These are phyloP conservation scores for Anthracocystis setariae DNA, from an alignment of 1,284 basidiomycete species.

Conservation along the genomic window DNA sequence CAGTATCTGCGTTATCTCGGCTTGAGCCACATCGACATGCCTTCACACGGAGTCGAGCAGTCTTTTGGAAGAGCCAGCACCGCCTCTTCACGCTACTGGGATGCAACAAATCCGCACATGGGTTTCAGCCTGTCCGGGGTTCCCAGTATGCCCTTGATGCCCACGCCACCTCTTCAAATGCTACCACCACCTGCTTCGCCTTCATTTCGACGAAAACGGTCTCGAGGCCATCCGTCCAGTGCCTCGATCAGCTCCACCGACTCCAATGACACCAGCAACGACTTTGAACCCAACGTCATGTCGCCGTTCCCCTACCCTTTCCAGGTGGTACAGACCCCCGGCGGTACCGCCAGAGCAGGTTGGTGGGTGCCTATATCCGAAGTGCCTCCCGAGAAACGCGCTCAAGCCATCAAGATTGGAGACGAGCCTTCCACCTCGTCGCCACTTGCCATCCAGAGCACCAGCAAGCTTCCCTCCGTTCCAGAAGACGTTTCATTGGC, in stretches of 20 bases:
- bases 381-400: conserved; percentile 36
- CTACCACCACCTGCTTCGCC: conserved; percentile 55
- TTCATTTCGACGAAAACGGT: conserved; percentile 26
- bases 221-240: conserved; percentile 18
- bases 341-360: conserved; percentile 55
- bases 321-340: conserved; percentile 59
- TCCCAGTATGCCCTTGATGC: conserved; percentile 60
- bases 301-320: conserved; percentile 55
- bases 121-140: conserved; percentile 56
- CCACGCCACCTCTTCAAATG: conserved; percentile 57
- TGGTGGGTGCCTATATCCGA: conserved; percentile 60
- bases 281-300: conserved; percentile 48
- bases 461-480: conserved; percentile 11
- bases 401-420: conserved; percentile 32
- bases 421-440: conserved; percentile 9
- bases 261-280: conserved; percentile 21
- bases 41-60: conserved; percentile 44
- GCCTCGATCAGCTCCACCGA: conserved; percentile 28
- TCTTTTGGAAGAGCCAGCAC: conserved; percentile 30
- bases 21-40: conserved; percentile 50
- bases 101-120: conserved; percentile 38
- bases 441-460: background rate
- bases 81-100: conserved; percentile 28
- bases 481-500: conserved; percentile 8
- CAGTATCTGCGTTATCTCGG: conserved; percentile 49